Conservation (phyloP, 2,329 filamentous ascomycete species). For the Fusarium scirpi region DNA sequence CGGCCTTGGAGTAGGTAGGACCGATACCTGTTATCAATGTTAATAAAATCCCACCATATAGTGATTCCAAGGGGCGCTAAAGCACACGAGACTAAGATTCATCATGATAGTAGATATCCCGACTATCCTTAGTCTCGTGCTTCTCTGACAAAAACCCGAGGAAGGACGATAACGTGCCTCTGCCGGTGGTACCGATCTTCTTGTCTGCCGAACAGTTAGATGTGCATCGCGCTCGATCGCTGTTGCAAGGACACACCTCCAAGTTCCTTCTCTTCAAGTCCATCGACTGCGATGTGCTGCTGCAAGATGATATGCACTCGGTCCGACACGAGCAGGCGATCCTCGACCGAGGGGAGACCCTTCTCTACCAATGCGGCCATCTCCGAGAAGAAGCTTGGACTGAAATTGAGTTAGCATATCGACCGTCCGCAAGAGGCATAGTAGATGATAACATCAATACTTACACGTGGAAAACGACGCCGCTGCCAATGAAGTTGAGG, state of each 20-base stretch:
- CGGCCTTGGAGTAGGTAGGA: slow-evolving; percentile 1
- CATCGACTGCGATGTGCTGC: slow-evolving; percentile 26
- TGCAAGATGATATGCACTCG: slow-evolving; percentile 24
- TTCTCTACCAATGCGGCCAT: slow-evolving; percentile 10
- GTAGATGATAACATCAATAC: neutral
- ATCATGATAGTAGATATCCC: neutral
- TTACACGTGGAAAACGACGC: slow-evolving; percentile 23
- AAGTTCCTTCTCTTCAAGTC: slow-evolving; percentile 31
- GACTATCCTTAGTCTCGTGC: neutral
- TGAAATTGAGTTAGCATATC: neutral
- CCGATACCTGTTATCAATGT: slow-evolving; percentile 12
- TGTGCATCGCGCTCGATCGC: neutral
- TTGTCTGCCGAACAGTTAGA: slow-evolving; percentile 15
- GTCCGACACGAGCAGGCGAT: slow-evolving; percentile 29
- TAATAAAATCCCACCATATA: neutral
- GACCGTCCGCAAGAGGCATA: neutral
- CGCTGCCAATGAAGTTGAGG: slow-evolving; percentile 18
- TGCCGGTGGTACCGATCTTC: slow-evolving; percentile 20
- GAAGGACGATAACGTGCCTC: slow-evolving; percentile 1
- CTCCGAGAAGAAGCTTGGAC: slow-evolving; percentile 27
- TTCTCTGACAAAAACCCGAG: neutral
- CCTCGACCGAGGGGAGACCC: slow-evolving; percentile 13
- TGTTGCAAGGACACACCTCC: slow-evolving; percentile 12
- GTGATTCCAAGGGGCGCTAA: neutral
- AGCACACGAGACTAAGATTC: slow-evolving; percentile 4